These are phyloP conservation scores for Collybia sp. DNA, from an alignment of 768 basidiomycete species.

Conservation along the genomic window DNA sequence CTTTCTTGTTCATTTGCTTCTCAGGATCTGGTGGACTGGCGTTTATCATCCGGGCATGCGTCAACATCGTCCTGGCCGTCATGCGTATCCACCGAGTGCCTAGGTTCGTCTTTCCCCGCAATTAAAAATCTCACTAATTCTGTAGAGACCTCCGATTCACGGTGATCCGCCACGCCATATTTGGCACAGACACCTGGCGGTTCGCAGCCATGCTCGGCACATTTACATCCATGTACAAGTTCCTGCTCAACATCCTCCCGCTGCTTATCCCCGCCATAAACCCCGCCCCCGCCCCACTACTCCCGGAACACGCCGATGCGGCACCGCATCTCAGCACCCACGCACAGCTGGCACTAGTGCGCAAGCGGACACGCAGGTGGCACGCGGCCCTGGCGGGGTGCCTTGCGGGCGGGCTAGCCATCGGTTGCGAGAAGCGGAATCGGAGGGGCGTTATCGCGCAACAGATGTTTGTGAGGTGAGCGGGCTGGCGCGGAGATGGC, in stretches of 20 bases:
- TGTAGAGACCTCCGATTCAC: conserved; percentile 57
- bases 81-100: conserved; percentile 65
- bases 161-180: conserved; percentile 75
- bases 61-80: conserved; percentile 79
- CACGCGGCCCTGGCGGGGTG: conserved; percentile 78
- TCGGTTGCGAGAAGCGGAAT: conserved; percentile 72
- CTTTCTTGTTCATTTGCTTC: background rate
- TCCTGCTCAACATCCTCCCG: conserved; percentile 73
- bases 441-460: conserved; percentile 71
- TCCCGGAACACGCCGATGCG: conserved; percentile 46
- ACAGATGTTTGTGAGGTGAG: conserved; percentile 84
- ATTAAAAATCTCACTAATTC: background rate
- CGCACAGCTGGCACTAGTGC: conserved; percentile 58
- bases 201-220: conserved; percentile 89
- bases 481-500: conserved; percentile 3
- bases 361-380: conserved; percentile 70
- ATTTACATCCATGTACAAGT: conserved; percentile 76
- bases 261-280: conserved; percentile 54
- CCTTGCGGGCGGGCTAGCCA: conserved; percentile 64
- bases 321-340: conserved; percentile 38
- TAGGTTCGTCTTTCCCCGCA: conserved; percentile 38
- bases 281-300: conserved; percentile 20
- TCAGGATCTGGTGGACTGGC: conserved; percentile 79
- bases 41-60: conserved; percentile 74
- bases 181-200: conserved; percentile 77